A percentile compares a stretch with the other conserved stretches of the same genome.
phyloP scores from a whole-genome alignment of 192 early-diverging fungal species.

The Coemansia javaensis region DNA sequence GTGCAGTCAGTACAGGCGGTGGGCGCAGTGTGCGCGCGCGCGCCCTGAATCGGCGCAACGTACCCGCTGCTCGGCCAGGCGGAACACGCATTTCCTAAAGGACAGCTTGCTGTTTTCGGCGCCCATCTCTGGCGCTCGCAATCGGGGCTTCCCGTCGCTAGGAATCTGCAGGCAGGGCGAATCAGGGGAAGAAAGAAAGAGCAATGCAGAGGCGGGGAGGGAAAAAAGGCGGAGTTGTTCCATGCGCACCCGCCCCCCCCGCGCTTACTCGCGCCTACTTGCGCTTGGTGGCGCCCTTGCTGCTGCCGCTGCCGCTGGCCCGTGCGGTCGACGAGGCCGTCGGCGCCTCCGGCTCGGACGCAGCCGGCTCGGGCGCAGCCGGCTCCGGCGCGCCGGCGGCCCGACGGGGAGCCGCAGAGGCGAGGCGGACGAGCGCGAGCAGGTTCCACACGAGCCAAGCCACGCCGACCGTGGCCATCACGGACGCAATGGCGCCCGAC shows the following conservation, averaged over 20 bases:
- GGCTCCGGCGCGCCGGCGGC: slow-evolving; percentile 1
- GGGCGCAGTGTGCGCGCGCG: not conserved
- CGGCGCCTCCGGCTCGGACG: not conserved
- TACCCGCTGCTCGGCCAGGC: slow-evolving; percentile 77
- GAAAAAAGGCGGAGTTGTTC: too few relatives aligned
- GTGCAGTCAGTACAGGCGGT: not conserved
- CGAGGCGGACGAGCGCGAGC: slow-evolving; percentile 12
- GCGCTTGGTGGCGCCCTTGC: slow-evolving; percentile 11
- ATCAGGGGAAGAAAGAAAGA: too few relatives aligned
- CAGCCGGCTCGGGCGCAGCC: not conserved
- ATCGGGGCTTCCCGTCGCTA: too few relatives aligned
- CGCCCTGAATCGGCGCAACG: slow-evolving; percentile 1
- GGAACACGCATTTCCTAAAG: slow-evolving; percentile 84
- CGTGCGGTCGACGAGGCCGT: slow-evolving; percentile 8
- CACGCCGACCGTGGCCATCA: slow-evolving; percentile 24
- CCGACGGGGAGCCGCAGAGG: not conserved
- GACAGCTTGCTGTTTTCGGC: slow-evolving; percentile 83
- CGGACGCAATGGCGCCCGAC: slow-evolving; percentile 23
- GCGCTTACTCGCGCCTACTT: too few relatives aligned
- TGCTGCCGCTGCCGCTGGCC: not conserved
- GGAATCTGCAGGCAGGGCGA: too few relatives aligned
- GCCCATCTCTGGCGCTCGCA: too few relatives aligned
- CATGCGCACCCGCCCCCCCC: too few relatives aligned
- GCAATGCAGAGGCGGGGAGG: too few relatives aligned
- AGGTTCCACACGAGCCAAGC: slow-evolving; percentile 40